Evolutionary conservation across 805 yeast genomes (phyloP), one percentile per base, ranked within the genome.

Genomic region (Teunomyces gatunensis): DNA sequence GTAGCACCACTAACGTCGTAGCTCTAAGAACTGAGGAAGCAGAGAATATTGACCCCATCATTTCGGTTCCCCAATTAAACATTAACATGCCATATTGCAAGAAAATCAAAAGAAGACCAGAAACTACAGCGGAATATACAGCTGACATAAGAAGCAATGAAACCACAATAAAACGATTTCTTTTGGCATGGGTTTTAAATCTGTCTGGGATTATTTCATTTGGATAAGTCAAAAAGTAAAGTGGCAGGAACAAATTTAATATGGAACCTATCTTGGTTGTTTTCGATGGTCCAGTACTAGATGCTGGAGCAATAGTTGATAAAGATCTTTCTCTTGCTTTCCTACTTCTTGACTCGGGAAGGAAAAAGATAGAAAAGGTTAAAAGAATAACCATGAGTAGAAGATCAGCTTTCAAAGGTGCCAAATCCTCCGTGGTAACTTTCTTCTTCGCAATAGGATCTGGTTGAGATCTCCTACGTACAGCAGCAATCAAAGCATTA

Each of bases 321-420:
- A 60, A 47, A 11, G 62, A 56, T 55, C 48, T 52, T 13, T 52
- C 42, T 18, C 59, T 52, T 6, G 61, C 60, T 33, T 35, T 33
- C 33, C 47, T 28, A 23, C 54, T 45, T n/a, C 63, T 43, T 7
- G 58, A 52, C 35, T 59, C 63, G 9, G 60, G 61, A 40, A 57
- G 44, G 11, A 59, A 44, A n/a, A 54, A 34, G 10, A 50, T 30
- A 11, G 44, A 37, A 35, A 51, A 54, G 23, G 51, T 9, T 5
- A 51, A 23, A 11, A 56, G 39, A 6, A 45, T 21, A 12, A 29
- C 18, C 13, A 51, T 37, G 28, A 51, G 23, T 20, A 27, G 23
- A 11, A 40, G n/a, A 12, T 40, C 43, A 7, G 23, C 21, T 11
- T 29, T 40, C 17, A 40, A 40, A 18, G 43, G 43, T 5, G 43